These are phyloP conservation scores for Blastobotrys aristatus DNA, from an alignment of 1,139 yeast species.

Conservation along the genomic window DNA sequence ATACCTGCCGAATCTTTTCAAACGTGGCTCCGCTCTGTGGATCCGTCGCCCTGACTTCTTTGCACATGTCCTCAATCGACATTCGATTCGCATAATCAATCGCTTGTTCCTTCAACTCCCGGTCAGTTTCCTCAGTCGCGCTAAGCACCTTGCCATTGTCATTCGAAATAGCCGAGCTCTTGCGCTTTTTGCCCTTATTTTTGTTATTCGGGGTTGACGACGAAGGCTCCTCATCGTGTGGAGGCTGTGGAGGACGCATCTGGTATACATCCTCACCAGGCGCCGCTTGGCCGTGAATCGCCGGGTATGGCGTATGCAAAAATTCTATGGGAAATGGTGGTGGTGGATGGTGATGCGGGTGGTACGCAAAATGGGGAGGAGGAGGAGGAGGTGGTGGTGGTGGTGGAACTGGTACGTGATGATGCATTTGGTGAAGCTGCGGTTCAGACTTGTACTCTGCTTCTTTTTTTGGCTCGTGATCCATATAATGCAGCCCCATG, in stretches of 20 bases:
- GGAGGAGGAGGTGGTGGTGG: background rate
- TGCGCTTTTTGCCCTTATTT: conserved; percentile 15
- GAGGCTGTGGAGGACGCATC: conserved; percentile 5
- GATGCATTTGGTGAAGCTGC: background rate
- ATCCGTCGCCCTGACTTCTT: conserved; percentile 46
- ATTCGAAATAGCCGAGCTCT: conserved; percentile 7
- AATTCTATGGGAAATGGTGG: conserved; percentile 10
- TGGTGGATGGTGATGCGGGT: conserved; percentile 11
- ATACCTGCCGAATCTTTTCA: conserved; percentile 68
- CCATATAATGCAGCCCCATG: background rate
- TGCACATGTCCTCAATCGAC: conserved; percentile 49
- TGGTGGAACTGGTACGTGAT: background rate
- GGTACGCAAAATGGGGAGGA: background rate
- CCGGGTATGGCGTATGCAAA: background rate
- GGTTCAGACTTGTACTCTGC: background rate
- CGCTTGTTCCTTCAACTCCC: conserved; percentile 49
- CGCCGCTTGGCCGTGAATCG: background rate
- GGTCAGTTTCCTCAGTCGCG: conserved; percentile 40
- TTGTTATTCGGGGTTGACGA: background rate
- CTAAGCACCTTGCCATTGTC: background rate
- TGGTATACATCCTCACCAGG: background rate
- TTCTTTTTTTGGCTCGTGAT: background rate
- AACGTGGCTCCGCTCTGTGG: conserved; percentile 30
- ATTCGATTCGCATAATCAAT: conserved; percentile 38
- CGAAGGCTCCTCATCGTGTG: background rate